Evolutionary conservation across 176 grass and related monocot species (phyloP).

Genomic region (Ensete glaucum): DNA sequence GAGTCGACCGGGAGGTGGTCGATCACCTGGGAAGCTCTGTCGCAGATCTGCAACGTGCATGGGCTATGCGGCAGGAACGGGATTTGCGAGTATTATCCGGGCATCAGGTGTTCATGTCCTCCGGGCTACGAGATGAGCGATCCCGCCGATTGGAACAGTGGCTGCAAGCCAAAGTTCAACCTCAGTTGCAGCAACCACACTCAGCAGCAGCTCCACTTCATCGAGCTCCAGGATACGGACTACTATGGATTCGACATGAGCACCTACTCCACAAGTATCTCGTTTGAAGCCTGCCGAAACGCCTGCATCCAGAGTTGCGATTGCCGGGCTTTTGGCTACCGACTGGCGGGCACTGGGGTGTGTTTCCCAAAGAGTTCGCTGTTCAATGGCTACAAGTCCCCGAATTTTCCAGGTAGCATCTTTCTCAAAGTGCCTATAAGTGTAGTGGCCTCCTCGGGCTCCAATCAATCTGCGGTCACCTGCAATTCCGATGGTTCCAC

Average conservation of each 20-base stretch:
- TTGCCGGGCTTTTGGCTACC: slow-evolving; percentile 55
- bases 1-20: slow-evolving; percentile 36
- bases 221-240: slow-evolving; percentile 35
- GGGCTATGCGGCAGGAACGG: slow-evolving; percentile 65
- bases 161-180: slow-evolving; percentile 48
- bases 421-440: slow-evolving; percentile 57
- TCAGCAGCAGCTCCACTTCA: slow-evolving; percentile 26
- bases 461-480: slow-evolving; percentile 23
- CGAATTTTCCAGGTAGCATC: slow-evolving; percentile 37
- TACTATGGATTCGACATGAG: slow-evolving; percentile 62
- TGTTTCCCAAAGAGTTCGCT: slow-evolving; percentile 56
- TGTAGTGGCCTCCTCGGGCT: slow-evolving; percentile 7
- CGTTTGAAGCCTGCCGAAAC: slow-evolving; percentile 35
- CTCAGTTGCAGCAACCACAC: slow-evolving; percentile 7
- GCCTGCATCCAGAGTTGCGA: slow-evolving; percentile 35
- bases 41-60: slow-evolving; percentile 46
- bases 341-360: slow-evolving; percentile 25
- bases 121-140: slow-evolving; percentile 53
- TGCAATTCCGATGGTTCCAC: slow-evolving; percentile 29
- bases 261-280: slow-evolving; percentile 17
- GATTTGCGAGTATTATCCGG: slow-evolving; percentile 40
- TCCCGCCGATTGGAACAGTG: slow-evolving; percentile 39
- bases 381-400: slow-evolving; percentile 54
- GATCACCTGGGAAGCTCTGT: slow-evolving; percentile 29
- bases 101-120: slow-evolving; percentile 43